phyloP scores from a whole-genome alignment of 2,329 filamentous ascomycete species.

The Coleophoma eucalyptorum region DNA sequence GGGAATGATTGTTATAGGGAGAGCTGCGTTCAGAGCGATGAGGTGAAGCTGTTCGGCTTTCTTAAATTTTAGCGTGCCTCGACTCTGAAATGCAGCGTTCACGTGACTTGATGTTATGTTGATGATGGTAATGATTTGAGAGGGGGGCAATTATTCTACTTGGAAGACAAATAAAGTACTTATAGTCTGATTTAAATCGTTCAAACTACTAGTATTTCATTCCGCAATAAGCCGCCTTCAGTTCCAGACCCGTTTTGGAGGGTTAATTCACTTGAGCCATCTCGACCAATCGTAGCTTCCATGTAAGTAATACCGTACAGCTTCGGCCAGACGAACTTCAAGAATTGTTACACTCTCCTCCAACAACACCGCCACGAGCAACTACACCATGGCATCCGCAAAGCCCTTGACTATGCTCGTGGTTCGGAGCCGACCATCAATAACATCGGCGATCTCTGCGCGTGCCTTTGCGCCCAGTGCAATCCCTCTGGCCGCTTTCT shows the following conservation, averaged over 20 bases:
- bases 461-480: conserved; percentile 18
- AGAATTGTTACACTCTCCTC: conserved; percentile 11
- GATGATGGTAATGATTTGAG: too few species aligned
- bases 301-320: background rate
- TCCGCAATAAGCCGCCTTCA: too few species aligned
- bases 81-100: too few species aligned
- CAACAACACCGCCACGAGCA: conserved; percentile 25
- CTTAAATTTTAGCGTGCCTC: background rate
- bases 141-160: too few species aligned
- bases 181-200: too few species aligned
- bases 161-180: too few species aligned
- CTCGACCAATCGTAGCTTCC: background rate
- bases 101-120: too few species aligned
- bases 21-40: conserved; percentile 7
- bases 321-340: conserved; percentile 7
- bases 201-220: too few species aligned
- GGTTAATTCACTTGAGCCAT: too few species aligned
- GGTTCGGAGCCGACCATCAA: conserved; percentile 26
- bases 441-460: conserved; percentile 18
- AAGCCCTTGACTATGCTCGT: conserved; percentile 31
- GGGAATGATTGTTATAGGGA: conserved; percentile 5
- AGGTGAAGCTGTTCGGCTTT: conserved; percentile 9
- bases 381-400: conserved; percentile 28
- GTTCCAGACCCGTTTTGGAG: too few species aligned
- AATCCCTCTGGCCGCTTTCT: conserved; percentile 20